These are phyloP conservation scores for Mycena galopus DNA, from an alignment of 768 basidiomycete species.

Conservation along the genomic window DNA sequence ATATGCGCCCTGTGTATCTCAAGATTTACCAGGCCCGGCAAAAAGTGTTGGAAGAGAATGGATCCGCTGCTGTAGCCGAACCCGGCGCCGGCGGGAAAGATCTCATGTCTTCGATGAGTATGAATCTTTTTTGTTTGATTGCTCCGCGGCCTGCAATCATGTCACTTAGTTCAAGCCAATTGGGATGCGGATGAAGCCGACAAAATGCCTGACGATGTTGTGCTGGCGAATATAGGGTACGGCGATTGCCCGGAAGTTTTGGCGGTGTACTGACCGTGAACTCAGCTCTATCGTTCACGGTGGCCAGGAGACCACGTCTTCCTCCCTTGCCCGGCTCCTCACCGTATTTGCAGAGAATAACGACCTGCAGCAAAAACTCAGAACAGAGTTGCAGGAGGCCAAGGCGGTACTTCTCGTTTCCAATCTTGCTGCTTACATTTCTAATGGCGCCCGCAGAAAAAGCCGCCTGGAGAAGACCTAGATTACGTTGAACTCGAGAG, in stretches of 20 bases:
- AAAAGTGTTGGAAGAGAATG: constrained; percentile 32
- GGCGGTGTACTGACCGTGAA: background rate
- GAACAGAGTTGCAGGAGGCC: constrained; percentile 42
- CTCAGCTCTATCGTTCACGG: constrained; percentile 49
- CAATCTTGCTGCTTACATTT: background rate
- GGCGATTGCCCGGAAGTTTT: background rate
- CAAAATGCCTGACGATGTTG: constrained; percentile 43
- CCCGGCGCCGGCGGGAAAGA: constrained; percentile 38
- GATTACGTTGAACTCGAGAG: constrained; percentile 53
- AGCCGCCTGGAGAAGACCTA: constrained; percentile 41
- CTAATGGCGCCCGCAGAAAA: constrained; percentile 30
- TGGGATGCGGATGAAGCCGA: constrained; percentile 45
- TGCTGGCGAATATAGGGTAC: constrained; percentile 49
- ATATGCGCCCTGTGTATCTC: constrained; percentile 40
- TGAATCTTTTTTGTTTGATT: background rate
- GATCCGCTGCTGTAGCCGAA: constrained; percentile 38
- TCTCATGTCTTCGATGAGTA: constrained; percentile 42
- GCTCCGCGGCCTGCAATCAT: background rate
- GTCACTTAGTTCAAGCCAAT: constrained; percentile 46
- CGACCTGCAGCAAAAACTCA: constrained; percentile 46
- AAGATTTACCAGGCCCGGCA: constrained; percentile 35
- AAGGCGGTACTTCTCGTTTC: constrained; percentile 8
- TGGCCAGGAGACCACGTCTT: constrained; percentile 52
- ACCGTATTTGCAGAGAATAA: constrained; percentile 43
- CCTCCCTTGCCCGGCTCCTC: constrained; percentile 45